Evolutionary conservation across 768 basidiomycete species (phyloP).

Genomic region (Lentinula sp.): DNA sequence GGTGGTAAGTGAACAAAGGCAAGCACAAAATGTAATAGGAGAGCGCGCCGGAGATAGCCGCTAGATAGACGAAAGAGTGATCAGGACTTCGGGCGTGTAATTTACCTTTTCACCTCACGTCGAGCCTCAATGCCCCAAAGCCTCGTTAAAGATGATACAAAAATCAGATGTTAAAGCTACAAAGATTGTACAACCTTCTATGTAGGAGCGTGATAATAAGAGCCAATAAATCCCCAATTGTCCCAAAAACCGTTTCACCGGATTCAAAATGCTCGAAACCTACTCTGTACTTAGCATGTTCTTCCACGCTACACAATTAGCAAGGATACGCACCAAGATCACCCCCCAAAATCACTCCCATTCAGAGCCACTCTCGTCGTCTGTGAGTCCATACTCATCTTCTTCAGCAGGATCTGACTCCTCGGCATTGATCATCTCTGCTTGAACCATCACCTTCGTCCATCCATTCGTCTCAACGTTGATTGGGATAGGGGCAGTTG

Average conservation of each 20-base stretch:
- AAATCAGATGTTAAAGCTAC: not conserved
- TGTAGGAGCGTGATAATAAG: not conserved
- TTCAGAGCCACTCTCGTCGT: not conserved
- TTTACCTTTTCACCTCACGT: too few species aligned
- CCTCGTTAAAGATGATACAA: not conserved
- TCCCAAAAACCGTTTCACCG: too few species aligned
- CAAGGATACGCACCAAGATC: not conserved
- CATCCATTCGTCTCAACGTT: not conserved
- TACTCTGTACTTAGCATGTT: too few species aligned
- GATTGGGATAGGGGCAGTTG: not conserved
- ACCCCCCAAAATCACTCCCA: not conserved
- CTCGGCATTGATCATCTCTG: conserved; percentile 1
- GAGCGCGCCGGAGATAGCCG: not conserved
- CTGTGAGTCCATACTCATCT: not conserved
- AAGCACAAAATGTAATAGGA: not conserved
- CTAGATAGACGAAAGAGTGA: not conserved
- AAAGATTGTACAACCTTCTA: not conserved
- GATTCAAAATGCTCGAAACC: too few species aligned
- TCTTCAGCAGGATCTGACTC: conserved; percentile 1
- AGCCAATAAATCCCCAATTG: not conserved
- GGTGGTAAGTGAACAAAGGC: not conserved
- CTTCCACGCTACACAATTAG: too few species aligned
- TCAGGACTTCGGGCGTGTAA: not conserved
- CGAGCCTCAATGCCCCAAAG: too few species aligned
- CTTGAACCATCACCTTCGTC: not conserved